phyloP scores from a whole-genome alignment of 2,329 filamentous ascomycete genomes.

The Colletotrichum orchidophilum region DNA sequence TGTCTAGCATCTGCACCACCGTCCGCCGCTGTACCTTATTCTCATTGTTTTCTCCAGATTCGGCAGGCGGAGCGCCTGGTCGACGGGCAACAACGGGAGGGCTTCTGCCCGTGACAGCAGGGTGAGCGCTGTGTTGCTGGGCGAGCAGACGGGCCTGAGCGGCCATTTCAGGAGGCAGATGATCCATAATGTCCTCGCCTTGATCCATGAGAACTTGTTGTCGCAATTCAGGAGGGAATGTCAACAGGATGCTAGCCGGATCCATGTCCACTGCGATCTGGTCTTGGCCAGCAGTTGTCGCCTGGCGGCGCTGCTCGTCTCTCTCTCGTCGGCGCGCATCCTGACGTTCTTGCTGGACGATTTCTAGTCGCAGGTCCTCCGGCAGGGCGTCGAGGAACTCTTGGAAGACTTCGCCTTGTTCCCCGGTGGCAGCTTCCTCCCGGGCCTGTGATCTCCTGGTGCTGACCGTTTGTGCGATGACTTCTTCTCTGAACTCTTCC shows the following conservation, averaged over 20 bases:
- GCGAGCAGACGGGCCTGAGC: constrained; percentile 74
- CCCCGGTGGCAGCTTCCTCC: constrained; percentile 73
- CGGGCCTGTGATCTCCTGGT: constrained; percentile 82
- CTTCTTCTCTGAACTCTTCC: constrained; percentile 94
- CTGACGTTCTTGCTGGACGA: constrained; percentile 88
- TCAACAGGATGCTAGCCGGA: constrained; percentile 89
- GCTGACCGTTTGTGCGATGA: constrained; percentile 89
- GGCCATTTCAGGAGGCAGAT: constrained; percentile 85
- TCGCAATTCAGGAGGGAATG: constrained; percentile 84
- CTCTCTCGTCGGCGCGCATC: constrained; percentile 90
- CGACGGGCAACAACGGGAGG: constrained; percentile 39
- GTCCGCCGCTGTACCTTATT: constrained; percentile 79
- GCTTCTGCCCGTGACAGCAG: constrained; percentile 43
- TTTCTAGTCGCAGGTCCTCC: constrained; percentile 87
- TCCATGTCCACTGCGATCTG: constrained; percentile 79
- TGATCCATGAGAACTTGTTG: constrained; percentile 91
- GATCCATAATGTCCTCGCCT: constrained; percentile 85
- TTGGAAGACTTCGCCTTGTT: constrained; percentile 85
- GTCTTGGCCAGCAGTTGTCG: constrained; percentile 63
- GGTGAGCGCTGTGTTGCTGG: constrained; percentile 42
- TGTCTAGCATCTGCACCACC: constrained; percentile 96
- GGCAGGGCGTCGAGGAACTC: constrained; percentile 95
- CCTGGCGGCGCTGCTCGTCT: constrained; percentile 79
- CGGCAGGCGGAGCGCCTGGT: constrained; percentile 28
- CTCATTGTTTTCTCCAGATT: constrained; percentile 53